Conservation (phyloP, 257 asterid genomes). For the Nicotiana attenuata region DNA sequence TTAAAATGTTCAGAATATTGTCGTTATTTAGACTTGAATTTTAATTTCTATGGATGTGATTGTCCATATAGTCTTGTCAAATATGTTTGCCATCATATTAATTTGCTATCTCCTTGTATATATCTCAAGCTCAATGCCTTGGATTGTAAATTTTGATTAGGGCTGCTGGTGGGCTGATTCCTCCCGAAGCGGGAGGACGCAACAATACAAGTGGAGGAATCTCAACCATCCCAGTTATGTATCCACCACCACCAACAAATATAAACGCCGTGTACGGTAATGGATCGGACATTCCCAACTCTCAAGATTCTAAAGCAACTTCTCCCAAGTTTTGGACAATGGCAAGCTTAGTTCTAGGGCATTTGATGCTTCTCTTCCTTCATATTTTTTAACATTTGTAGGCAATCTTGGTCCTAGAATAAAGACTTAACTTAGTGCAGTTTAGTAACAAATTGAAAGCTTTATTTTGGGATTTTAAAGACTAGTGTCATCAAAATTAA, state of each 20-base stretch:
- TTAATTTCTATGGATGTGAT: neutral
- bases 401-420: neutral
- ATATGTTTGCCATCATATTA: neutral
- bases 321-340: neutral
- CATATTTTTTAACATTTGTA: slow-evolving; percentile 18
- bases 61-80: neutral
- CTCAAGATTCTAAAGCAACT: slow-evolving; percentile 22
- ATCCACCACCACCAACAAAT: slow-evolving; percentile 39
- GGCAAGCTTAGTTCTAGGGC: slow-evolving; percentile 8
- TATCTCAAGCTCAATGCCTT: neutral
- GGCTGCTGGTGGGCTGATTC: slow-evolving; percentile 45
- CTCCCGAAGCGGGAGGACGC: neutral
- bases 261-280: slow-evolving; percentile 22
- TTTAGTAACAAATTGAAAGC: too few species aligned
- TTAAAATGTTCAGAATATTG: too few species aligned
- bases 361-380: slow-evolving; percentile 21
- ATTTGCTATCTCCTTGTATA: neutral
- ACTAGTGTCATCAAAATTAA: too few species aligned
- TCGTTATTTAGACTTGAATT: neutral
- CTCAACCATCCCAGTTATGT: slow-evolving; percentile 21
- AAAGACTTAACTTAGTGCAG: too few species aligned
- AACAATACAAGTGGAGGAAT: slow-evolving; percentile 18
- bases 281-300: slow-evolving; percentile 26
- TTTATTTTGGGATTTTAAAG: too few species aligned
- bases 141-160: slow-evolving; percentile 24